phyloP scores from a whole-genome alignment of 2,329 filamentous ascomycete genomes.

The Xylaria sp. region DNA sequence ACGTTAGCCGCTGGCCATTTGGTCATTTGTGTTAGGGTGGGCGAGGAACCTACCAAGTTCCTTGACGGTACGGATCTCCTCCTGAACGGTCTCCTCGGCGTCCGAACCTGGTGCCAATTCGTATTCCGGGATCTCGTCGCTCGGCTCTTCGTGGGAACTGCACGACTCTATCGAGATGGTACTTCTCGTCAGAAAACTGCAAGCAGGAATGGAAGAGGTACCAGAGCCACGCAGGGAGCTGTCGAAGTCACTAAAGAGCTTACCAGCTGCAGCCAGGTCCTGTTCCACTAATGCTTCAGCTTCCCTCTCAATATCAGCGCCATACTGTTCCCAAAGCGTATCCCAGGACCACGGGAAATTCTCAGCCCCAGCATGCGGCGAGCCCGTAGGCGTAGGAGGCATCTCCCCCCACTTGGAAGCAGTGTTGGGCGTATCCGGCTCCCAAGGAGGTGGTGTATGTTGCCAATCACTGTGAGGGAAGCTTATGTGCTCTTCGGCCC shows the following conservation, averaged over 20 bases:
- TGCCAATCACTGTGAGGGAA: background rate
- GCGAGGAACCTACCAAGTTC: constrained; percentile 27
- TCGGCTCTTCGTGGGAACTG: constrained; percentile 25
- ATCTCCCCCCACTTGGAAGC: constrained; percentile 14
- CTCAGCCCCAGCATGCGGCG: background rate
- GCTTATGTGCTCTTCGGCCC: background rate
- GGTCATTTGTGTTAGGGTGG: background rate
- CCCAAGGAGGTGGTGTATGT: constrained; percentile 13
- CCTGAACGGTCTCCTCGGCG: constrained; percentile 1
- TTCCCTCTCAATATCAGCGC: constrained; percentile 21
- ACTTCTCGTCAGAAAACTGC: constrained; percentile 28
- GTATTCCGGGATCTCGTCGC: constrained; percentile 18
- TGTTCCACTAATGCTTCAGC: constrained; percentile 30
- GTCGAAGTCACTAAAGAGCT: constrained; percentile 30
- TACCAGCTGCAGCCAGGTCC: constrained; percentile 34
- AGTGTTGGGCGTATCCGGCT: constrained; percentile 37
- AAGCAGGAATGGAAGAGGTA: constrained; percentile 21
- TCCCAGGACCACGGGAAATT: constrained; percentile 10
- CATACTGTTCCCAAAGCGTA: constrained; percentile 22
- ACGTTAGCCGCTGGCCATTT: constrained; percentile 5
- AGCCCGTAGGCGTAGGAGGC: constrained; percentile 20
- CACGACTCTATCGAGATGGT: constrained; percentile 36
- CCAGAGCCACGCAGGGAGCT: constrained; percentile 22
- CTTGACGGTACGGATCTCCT: constrained; percentile 5
- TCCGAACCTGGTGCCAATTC: constrained; percentile 22